phyloP scores from a whole-genome alignment of 148 eudicot genomes.

The Vaccinium macrocarpon region DNA sequence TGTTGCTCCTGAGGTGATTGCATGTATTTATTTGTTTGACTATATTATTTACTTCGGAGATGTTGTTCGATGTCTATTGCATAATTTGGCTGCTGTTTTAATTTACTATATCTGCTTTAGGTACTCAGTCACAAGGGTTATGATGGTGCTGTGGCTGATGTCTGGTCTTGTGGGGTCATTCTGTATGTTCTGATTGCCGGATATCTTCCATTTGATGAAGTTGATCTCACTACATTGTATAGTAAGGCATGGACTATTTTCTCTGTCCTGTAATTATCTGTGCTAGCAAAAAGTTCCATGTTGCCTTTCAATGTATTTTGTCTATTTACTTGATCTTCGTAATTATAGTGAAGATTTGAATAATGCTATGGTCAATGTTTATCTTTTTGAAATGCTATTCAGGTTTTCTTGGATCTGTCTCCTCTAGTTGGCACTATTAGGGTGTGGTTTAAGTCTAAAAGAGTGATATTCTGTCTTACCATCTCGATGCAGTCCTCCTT shows the following conservation, averaged over 20 bases:
- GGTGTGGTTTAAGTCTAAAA: background rate
- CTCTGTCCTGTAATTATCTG: background rate
- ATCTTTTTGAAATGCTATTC: constrained; percentile 1
- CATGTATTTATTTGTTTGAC: background rate
- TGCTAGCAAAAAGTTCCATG: background rate
- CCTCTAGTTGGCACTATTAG: background rate
- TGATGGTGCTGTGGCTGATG: constrained; percentile 93
- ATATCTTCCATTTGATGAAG: constrained; percentile 95
- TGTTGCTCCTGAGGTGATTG: constrained; percentile 94
- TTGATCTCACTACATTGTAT: constrained; percentile 89
- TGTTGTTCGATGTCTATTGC: background rate
- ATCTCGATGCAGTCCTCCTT: background rate
- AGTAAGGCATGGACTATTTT: constrained; percentile 62
- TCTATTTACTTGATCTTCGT: background rate
- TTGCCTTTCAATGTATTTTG: background rate
- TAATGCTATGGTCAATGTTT: background rate
- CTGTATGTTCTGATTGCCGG: constrained; percentile 94
- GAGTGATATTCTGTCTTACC: background rate
- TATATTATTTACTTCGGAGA: background rate
- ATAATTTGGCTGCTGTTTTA: background rate
- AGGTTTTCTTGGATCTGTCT: background rate
- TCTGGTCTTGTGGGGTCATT: constrained; percentile 98
- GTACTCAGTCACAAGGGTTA: constrained; percentile 97
- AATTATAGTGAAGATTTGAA: background rate
- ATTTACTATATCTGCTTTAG: constrained; percentile 34